Percentiles rank a stretch among this genome's conserved stretches.
Evolutionary conservation across 495 filamentous ascomycete genomes (phyloP).

Genomic region (Entonaema liquescens): DNA sequence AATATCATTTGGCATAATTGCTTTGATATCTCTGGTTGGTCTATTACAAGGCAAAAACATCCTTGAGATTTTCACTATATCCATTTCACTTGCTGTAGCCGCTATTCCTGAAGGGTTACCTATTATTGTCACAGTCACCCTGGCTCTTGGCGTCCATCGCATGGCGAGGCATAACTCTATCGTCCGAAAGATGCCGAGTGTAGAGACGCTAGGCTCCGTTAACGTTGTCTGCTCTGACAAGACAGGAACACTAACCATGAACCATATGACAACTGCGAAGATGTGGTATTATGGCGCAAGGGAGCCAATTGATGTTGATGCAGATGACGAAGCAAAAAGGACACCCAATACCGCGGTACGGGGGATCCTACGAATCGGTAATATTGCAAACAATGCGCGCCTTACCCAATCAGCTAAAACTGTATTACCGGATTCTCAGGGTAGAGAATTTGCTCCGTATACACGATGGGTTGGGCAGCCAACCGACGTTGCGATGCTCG

Average conservation of each 20-base stretch:
- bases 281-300: conserved; percentile 88
- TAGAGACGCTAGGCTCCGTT: conserved; percentile 96
- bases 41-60: conserved; percentile 87
- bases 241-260: conserved; percentile 93
- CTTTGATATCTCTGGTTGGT: conserved; percentile 86
- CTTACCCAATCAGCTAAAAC: conserved; percentile 76
- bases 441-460: conserved; percentile 66
- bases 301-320: conserved; percentile 76
- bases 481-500: conserved; percentile 94
- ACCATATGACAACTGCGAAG: conserved; percentile 98
- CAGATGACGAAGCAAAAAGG: conserved; percentile 67
- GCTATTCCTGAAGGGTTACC: conserved; percentile 97
- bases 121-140: conserved; percentile 96
- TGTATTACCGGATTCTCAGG: conserved; percentile 78
- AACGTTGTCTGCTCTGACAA: conserved; percentile 99
- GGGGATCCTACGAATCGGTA: conserved; percentile 86
- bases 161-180: conserved; percentile 96
- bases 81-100: conserved; percentile 94
- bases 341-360: conserved; percentile 75
- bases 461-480: conserved; percentile 97
- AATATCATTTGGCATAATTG: conserved; percentile 95
- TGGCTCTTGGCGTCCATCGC: conserved; percentile 90
- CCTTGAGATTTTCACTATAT: conserved; percentile 97
- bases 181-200: conserved; percentile 92
- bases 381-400: conserved; percentile 94